These are phyloP conservation scores for Aspergillus pseudoglaucus DNA, from an alignment of 2,329 filamentous ascomycete genomes.

Conservation along the genomic window DNA sequence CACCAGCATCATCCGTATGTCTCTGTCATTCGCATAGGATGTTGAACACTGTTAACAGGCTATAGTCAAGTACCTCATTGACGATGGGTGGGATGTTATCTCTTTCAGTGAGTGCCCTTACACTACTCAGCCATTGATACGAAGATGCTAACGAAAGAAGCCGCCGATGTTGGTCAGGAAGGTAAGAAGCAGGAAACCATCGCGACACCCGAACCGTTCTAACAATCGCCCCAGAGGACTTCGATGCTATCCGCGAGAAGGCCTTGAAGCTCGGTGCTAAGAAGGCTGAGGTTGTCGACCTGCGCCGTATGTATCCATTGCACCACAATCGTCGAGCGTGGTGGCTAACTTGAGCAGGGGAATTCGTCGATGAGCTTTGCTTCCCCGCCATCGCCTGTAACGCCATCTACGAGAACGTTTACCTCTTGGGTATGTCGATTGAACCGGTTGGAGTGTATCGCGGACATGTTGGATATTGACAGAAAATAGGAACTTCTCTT, in stretches of 20 bases:
- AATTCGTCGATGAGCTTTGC: constrained; percentile 75
- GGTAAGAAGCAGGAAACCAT: constrained; percentile 22
- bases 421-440: constrained; percentile 46
- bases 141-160: constrained; percentile 19
- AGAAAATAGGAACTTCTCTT: constrained; percentile 26
- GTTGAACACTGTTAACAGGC: constrained; percentile 14
- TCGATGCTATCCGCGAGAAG: constrained; percentile 65
- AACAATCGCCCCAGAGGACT: constrained; percentile 53
- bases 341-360: constrained; percentile 26
- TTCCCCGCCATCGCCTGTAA: constrained; percentile 63
- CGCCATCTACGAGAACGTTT: constrained; percentile 62
- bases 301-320: constrained; percentile 42
- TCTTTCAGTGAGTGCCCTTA: constrained; percentile 45
- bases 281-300: constrained; percentile 57
- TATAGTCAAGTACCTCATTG: constrained; percentile 40
- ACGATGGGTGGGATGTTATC: constrained; percentile 54
- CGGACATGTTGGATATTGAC: constrained; percentile 4
- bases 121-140: neutral
- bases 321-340: neutral
- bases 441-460: constrained; percentile 10
- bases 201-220: neutral
- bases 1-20: constrained; percentile 50
- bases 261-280: constrained; percentile 62
- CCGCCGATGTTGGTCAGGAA: constrained; percentile 69
- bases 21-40: constrained; percentile 16